Evolutionary conservation across 1,284 basidiomycete genomes (phyloP), one percentile per base, ranked within the genome.

Genomic region (Mycena citricolor): DNA sequence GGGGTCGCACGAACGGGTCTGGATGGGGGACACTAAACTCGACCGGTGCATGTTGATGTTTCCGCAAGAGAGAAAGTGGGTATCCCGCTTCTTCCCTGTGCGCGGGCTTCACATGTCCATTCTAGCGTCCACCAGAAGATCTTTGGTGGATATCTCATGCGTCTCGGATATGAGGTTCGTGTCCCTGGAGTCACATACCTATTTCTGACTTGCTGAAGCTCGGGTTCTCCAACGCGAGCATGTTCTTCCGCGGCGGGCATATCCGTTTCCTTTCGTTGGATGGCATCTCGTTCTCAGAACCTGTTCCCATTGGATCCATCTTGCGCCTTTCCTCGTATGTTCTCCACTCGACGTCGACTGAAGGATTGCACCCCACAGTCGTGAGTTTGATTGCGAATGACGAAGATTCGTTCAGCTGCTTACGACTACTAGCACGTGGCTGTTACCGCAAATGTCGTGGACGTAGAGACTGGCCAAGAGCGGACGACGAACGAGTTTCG

Each of bases 1-100:
- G 47, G 56, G 55, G 47, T 20, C 57, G 35, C 42, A 61, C 51
- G 72, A 79, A 44, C 69, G 71, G 14, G 77, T 83, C 1, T 83
- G 77, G 74, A 82, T 86, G 76, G 77, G 74, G 0, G 76, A 84
- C 45, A 85, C 83, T 0, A 65, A 66, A 36, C 59, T 82, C 11
- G 81, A 85, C 60, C 83, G 80, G 54, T 78, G 74, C n/a, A 73
- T 83, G 70, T 67, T 90, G 39, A 90, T 90, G 86, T 90, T 90
- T 60, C 88, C 89, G 0, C 88, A 90, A 67, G 86, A 90, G 60
- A 74, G 88, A 57, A 91, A 92, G 82, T 85, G 49, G 60, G 79
- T 65, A 2, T 32, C 30, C n/a, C 48, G 23, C 19, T 12, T 30
- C 26, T n/a, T 24, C 35, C 14, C 13, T n/a, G n/a, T 14, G 32